Base-by-base conservation (phyloP, 495 filamentous ascomycete species). In the Evernia prunastri region DNA sequence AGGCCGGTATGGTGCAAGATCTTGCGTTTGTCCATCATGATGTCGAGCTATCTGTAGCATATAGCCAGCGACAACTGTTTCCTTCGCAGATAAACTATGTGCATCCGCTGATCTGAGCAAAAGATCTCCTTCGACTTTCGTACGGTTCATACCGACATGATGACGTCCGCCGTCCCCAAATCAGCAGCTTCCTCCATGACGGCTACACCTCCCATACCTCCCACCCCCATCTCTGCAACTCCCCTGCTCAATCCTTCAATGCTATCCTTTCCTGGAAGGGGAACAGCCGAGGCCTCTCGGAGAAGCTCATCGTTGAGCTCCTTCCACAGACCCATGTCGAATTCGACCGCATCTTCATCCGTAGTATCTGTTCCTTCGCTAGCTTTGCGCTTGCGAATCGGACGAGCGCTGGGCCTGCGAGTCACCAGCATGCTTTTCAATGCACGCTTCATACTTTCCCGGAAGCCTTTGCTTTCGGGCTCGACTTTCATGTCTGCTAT, bases 151-250 rank as follows among this genome's bases (percentile, higher is more conserved):
- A 60, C 64, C 60, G 80, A 75, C 29, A 78, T 80, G 51, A 83
- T 72, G 25, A 86, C 71, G 69, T 87, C 81, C 17, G 81, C 76
- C 13, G 78, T 74, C 17, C 80, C 78, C 17, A 72, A 67, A 56
- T 79, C 80, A 42, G 82, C 79, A 39, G 77, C 79, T 69, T 87
- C 83, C 69, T 87, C 85, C 27, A 78, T 82, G 43, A 86, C 62
- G 56, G 84, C 83, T n/a, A 87, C 71, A 4, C 81, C 83, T 20
- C 75, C 76, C 13, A 74, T 64, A 5, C 81, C 83, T 18, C 75
- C 75, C 12, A 74, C 64, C 3, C 82, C 77, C 42, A 82, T 78
- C 8, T 81, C 59, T n/a, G 69, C 59, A 12, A 66, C 62, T 7
- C 31, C 33, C 40, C 39, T 33, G 29, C n/a, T 11, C 29, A 63